These are phyloP conservation scores for Fraxinus baroniana DNA, from an alignment of 305 asterid genomes.

Conservation along the genomic window DNA sequence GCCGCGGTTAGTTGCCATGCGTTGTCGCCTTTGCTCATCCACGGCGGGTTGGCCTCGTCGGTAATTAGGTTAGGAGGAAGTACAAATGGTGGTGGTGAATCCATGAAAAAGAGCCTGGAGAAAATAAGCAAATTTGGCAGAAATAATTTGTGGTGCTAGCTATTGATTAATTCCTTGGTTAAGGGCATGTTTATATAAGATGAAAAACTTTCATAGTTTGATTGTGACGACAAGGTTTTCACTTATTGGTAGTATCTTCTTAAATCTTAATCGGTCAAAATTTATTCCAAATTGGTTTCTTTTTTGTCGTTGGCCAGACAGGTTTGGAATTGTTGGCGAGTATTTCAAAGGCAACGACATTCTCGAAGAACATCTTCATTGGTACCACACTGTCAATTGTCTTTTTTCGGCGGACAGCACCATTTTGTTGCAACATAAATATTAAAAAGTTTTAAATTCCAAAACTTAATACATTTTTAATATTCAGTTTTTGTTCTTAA, in stretches of 20 bases:
- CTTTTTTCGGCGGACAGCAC: background rate
- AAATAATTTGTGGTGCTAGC: background rate
- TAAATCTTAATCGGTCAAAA: background rate
- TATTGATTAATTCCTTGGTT: background rate
- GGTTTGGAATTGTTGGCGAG: background rate
- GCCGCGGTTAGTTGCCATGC: constrained; percentile 70
- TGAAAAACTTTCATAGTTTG: background rate
- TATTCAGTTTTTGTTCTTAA: too few species aligned
- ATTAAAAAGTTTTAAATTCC: too few species aligned
- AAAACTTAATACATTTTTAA: too few species aligned
- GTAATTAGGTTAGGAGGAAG: constrained; percentile 38
- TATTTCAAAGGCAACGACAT: background rate
- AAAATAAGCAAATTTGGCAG: background rate
- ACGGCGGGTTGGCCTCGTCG: constrained; percentile 35
- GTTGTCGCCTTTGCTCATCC: constrained; percentile 70
- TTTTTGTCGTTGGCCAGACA: background rate
- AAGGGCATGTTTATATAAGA: background rate
- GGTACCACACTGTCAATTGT: background rate
- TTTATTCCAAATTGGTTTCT: background rate
- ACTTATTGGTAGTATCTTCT: background rate
- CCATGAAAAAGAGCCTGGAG: constrained; percentile 1
- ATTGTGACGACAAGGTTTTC: background rate
- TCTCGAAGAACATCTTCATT: constrained; percentile 5
- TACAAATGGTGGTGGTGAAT: constrained; percentile 24
- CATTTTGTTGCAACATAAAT: background rate